A percentile compares a stretch with the other conserved stretches of the same genome.
Evolutionary conservation across 1,284 basidiomycete genomes (phyloP).

Genomic region (Sanguinoderma infundibulare): DNA sequence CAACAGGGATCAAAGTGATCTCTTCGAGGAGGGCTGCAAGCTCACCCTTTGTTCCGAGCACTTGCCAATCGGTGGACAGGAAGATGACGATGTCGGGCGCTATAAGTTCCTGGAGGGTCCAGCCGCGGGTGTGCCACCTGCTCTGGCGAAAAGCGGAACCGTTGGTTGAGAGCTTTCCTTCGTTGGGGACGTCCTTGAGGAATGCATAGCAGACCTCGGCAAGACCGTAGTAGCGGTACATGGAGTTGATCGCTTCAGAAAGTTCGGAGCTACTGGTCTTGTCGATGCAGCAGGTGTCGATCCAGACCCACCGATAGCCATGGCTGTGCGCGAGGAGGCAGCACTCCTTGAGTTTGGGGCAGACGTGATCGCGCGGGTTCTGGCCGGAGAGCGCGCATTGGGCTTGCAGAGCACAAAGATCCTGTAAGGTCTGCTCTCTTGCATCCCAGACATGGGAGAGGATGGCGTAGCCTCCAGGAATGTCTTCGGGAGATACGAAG

Average conservation of each 20-base stretch:
- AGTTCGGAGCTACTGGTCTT: background rate
- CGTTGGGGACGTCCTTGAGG: background rate
- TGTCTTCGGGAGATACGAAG: background rate
- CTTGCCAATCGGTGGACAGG: background rate
- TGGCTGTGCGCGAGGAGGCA: background rate
- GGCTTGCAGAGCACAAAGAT: background rate
- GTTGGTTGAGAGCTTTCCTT: background rate
- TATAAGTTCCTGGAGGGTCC: background rate
- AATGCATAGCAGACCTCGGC: background rate
- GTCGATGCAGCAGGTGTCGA: background rate
- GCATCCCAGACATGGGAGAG: background rate
- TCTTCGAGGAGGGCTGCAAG: background rate
- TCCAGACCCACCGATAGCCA: background rate
- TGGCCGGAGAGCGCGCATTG: background rate
- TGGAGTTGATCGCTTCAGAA: background rate
- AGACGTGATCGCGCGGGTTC: background rate
- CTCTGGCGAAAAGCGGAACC: background rate
- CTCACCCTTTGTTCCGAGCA: background rate
- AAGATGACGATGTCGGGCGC: background rate
- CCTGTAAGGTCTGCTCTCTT: background rate
- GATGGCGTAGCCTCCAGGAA: background rate
- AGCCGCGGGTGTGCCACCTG: background rate
- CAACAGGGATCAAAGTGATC: background rate
- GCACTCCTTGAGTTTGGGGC: background rate
- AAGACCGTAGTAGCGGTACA: background rate